Evolutionary conservation across 805 yeast species (phyloP).

Genomic region (Saccharomycopsis sp.): DNA sequence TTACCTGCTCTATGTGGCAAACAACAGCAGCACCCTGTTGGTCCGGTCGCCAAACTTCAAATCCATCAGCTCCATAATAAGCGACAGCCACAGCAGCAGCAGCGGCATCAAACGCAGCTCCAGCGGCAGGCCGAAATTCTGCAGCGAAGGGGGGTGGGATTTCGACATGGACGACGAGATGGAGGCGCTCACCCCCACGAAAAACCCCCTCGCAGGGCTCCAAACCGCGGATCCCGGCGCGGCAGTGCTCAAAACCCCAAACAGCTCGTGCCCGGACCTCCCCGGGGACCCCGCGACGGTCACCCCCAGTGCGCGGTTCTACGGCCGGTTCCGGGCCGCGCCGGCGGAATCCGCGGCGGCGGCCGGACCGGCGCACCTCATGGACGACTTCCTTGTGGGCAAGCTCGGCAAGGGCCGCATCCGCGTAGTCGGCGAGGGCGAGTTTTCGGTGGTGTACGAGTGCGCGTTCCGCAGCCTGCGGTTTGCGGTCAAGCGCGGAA

Average conservation of each 20-base stretch:
- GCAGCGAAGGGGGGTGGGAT: not conserved
- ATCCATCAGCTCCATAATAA: constrained; percentile 1
- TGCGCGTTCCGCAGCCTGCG: constrained; percentile 55
- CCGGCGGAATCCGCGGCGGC: no score
- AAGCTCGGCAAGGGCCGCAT: constrained; percentile 38
- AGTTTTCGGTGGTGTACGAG: constrained; percentile 82
- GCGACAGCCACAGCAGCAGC: not conserved
- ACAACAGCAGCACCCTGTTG: constrained; percentile 4
- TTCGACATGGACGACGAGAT: not conserved
- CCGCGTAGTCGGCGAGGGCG: constrained; percentile 71
- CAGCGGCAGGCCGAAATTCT: not conserved
- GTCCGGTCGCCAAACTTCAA: constrained; percentile 14
- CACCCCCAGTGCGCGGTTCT: constrained; percentile 14
- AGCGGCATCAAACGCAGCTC: not conserved
- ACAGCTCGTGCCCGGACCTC: constrained; percentile 9
- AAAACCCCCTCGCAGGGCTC: not conserved
- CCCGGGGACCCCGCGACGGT: constrained; percentile 3
- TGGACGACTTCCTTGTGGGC: constrained; percentile 11
- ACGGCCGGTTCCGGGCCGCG: not conserved
- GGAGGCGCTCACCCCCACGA: no score
- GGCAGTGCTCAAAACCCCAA: constrained; percentile 8
- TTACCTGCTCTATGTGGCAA: not conserved
- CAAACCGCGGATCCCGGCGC: not conserved
- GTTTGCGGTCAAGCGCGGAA: constrained; percentile 86
- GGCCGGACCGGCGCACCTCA: not conserved